A percentile compares a stretch with the other conserved stretches of the same genome.
Conservation (phyloP, 192 early-diverging fungal genomes). For the Gigaspora rosea region DNA sequence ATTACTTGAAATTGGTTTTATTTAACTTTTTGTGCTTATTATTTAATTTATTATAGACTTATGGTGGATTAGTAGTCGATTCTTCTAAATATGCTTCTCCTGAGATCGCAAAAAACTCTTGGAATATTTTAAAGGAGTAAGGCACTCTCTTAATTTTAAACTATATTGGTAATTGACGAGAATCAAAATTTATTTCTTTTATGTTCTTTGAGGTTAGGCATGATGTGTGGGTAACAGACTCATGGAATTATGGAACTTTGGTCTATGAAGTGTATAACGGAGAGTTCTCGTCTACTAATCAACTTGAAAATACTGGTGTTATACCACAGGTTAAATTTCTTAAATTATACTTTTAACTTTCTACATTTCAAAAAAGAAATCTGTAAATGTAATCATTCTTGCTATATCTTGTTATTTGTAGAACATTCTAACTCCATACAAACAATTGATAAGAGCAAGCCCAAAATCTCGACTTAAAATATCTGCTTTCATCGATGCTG, state of each 20-base stretch:
- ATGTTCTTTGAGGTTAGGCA: conserved; percentile 27
- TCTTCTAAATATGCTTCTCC: conserved; percentile 72
- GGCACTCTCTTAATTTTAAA: background rate
- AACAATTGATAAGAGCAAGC: conserved; percentile 59
- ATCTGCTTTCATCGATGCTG: conserved; percentile 69
- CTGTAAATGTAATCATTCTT: background rate
- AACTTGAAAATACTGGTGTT: conserved; percentile 48
- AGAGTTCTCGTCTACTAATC: conserved; percentile 48
- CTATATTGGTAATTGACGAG: background rate
- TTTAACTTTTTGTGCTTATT: background rate
- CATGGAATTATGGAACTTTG: conserved; percentile 80
- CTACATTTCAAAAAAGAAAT: background rate
- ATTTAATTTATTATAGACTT: conserved; percentile 45
- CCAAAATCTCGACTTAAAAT: conserved; percentile 66
- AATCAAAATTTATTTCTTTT: background rate
- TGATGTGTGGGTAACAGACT: conserved; percentile 66
- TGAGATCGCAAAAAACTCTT: conserved; percentile 65
- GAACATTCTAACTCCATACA: conserved; percentile 60
- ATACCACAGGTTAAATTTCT: conserved; percentile 54
- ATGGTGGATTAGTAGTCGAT: conserved; percentile 64
- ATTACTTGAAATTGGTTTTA: background rate
- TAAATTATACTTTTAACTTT: background rate
- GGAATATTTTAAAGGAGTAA: conserved; percentile 64
- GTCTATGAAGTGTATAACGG: conserved; percentile 85
- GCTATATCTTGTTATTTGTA: background rate